Evolutionary conservation across 805 yeast species (phyloP).

Genomic region (Ogataea henricii): DNA sequence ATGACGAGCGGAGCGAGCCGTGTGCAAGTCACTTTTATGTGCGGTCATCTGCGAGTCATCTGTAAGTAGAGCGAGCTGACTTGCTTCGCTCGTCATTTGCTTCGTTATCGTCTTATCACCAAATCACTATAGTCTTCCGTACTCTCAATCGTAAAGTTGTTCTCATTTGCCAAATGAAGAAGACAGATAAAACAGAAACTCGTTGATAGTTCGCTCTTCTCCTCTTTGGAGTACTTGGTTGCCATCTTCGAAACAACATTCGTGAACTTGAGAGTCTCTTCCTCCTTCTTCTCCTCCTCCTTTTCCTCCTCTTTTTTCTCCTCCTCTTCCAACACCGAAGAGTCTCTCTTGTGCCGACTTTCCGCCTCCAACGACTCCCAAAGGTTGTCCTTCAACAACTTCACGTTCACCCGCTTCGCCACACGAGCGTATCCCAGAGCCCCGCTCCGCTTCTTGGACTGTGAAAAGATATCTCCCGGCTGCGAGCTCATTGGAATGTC

Average conservation of each 20-base stretch:
- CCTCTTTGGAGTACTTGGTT: conserved; percentile 39
- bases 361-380: conserved; percentile 42
- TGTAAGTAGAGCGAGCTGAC: background rate
- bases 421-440: conserved; percentile 46
- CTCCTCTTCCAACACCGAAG: conserved; percentile 31
- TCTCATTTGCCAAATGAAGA: conserved; percentile 52
- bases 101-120: conserved; percentile 28
- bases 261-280: conserved; percentile 28
- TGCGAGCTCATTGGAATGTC: conserved; percentile 28
- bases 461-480: conserved; percentile 19
- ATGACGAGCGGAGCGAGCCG: background rate
- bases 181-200: conserved; percentile 53
- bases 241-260: conserved; percentile 40
- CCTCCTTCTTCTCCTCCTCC: conserved; percentile 10
- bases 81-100: background rate
- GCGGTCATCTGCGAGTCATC: too few relatives aligned
- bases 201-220: conserved; percentile 46
- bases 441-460: conserved; percentile 20
- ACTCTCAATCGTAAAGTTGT: conserved; percentile 43
- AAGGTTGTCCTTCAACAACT: conserved; percentile 46
- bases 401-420: conserved; percentile 51
- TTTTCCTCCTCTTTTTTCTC: conserved; percentile 12
- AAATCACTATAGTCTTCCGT: conserved; percentile 41
- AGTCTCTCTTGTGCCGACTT: conserved; percentile 31
- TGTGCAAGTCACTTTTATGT: too few relatives aligned